These are phyloP conservation scores for Immersiella caudata DNA, from an alignment of 495 filamentous ascomycete genomes.

Conservation along the genomic window DNA sequence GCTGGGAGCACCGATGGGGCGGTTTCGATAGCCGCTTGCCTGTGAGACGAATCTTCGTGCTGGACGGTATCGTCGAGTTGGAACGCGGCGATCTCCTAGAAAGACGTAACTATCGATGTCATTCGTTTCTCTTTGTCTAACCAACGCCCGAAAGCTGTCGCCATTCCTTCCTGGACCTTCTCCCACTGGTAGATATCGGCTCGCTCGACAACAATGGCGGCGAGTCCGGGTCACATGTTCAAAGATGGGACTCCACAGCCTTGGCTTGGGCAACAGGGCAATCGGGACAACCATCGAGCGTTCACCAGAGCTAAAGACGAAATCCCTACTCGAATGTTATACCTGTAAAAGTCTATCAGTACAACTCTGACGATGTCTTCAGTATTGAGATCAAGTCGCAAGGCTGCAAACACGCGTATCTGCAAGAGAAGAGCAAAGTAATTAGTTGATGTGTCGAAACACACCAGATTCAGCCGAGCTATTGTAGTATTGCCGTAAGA, in stretches of 20 bases:
- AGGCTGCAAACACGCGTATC: background rate
- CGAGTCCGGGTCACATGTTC: too few species aligned
- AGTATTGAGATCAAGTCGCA: background rate
- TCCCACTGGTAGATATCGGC: background rate
- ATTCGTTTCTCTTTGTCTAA: background rate
- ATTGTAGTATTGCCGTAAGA: background rate
- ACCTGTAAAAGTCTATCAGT: background rate
- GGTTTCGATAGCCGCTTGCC: slow-evolving; percentile 19
- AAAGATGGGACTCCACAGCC: too few species aligned
- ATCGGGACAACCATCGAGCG: too few species aligned
- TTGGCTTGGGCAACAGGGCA: too few species aligned
- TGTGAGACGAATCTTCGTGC: background rate
- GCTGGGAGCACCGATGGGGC: background rate
- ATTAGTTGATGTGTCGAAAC: background rate
- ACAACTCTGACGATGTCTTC: background rate
- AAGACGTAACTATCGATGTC: background rate
- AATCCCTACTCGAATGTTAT: background rate
- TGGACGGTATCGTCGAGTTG: background rate
- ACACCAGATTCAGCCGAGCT: background rate
- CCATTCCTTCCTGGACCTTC: background rate
- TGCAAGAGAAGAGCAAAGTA: background rate
- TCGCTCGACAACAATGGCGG: too few species aligned
- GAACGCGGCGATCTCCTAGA: background rate
- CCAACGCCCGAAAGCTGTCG: background rate
- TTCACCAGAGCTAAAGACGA: too few species aligned